phyloP scores from a whole-genome alignment of 108 stramenopile species.

The Ochromonas danica region DNA sequence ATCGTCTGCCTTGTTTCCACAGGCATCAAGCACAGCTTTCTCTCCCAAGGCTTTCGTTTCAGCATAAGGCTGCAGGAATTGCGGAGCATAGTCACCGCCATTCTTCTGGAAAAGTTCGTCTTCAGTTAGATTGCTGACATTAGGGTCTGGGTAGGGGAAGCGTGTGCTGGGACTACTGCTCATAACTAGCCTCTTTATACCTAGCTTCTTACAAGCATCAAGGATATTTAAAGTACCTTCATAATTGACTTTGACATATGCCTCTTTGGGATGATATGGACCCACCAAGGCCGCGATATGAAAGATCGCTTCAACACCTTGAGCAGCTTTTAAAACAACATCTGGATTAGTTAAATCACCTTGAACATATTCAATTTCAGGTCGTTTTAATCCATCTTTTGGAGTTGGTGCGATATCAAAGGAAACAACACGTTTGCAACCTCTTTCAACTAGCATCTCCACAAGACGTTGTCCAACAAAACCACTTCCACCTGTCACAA shows the following conservation, averaged over 20 bases:
- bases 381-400: slow-evolving; percentile 51
- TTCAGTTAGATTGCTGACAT: slow-evolving; percentile 31
- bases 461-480: slow-evolving; percentile 89
- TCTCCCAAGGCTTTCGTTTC: slow-evolving; percentile 94
- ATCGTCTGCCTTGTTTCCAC: slow-evolving; percentile 45
- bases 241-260: slow-evolving; percentile 81
- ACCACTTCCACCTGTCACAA: slow-evolving; percentile 91
- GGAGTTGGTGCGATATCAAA: slow-evolving; percentile 80
- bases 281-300: slow-evolving; percentile 96
- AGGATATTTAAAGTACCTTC: slow-evolving; percentile 77
- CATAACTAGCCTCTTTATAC: slow-evolving; percentile 81
- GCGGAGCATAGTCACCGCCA: slow-evolving; percentile 26
- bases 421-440: slow-evolving; percentile 79
- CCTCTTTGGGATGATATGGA: slow-evolving; percentile 75
- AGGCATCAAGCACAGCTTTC: slow-evolving; percentile 66
- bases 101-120: background rate
- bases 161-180: slow-evolving; percentile 87
- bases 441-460: slow-evolving; percentile 93
- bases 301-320: slow-evolving; percentile 76
- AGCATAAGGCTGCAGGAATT: slow-evolving; percentile 81
- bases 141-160: slow-evolving; percentile 87
- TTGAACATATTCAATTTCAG: slow-evolving; percentile 20
- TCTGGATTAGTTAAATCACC: slow-evolving; percentile 76
- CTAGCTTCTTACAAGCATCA: slow-evolving; percentile 65
- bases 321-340: slow-evolving; percentile 72